Base-by-base conservation (phyloP, 441 rosid species). In the Croton laevigatus region DNA sequence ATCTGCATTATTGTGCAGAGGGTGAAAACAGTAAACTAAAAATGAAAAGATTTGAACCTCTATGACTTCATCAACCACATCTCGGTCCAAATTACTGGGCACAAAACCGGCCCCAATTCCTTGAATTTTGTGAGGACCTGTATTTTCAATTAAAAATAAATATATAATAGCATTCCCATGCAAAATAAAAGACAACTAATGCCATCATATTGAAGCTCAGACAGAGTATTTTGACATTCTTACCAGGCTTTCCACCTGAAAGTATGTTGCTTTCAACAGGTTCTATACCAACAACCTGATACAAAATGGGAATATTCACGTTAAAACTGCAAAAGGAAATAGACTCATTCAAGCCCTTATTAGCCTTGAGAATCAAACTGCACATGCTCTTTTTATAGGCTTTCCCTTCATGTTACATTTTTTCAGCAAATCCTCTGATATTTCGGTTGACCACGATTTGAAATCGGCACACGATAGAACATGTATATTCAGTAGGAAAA, bases 71-170 rank as follows among this genome's bases (percentile, higher is more conserved):
- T 94, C 97, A 58, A 94, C 76, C 75, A 90, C 63, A 77, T 82
- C 69, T 73, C 73, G 82, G 80, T 94, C 91, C 84, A 90, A 82
- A 85, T 91, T 90, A 81, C 84, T 79, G 40, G 99, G 99, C 40
- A 94, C 75, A 81, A 94, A 94, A 71, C 99, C 99, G 65, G 99
- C 99, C 82, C 99, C 99, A 65, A 94, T 94, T 74, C 99, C 99
- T 83, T 94, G 97, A 86, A 94, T 94, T 82, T 94, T 91, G 89
- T 94, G 99, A 76, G 97, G 99, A 70, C 99, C 97, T 94, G 85
- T 63, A 77, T 69, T 74, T 77, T 68, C 52, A 70, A 52, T 54
- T 13, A 62, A 57, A 68, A 67, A 40, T 38, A 62, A 58, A 58
- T 8, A 20, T 9, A 65, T 34, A 49, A 32, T 11, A 16, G 46